phyloP scores from a whole-genome alignment of 202 grass and related monocot species.

The Zizania palustris region DNA sequence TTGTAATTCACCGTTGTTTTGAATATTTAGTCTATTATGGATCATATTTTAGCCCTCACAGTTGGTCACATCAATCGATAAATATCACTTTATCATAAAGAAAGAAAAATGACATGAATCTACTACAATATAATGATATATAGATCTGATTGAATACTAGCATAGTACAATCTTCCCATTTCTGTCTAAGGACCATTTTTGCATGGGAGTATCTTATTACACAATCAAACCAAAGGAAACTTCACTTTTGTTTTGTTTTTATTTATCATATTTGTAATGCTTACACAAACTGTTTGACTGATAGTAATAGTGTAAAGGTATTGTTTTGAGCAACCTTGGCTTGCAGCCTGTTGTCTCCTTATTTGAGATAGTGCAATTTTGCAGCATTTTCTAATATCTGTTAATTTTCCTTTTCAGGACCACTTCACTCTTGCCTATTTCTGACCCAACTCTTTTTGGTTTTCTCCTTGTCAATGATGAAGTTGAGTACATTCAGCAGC shows the following conservation, averaged over 20 bases:
- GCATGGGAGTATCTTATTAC: not conserved
- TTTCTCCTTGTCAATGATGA: slow-evolving; percentile 6
- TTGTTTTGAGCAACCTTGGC: not conserved
- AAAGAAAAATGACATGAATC: not conserved
- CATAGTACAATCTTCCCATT: not conserved
- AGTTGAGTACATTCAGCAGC: not conserved
- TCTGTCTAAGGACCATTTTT: not conserved
- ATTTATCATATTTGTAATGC: not conserved
- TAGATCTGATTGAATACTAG: not conserved
- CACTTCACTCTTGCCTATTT: slow-evolving; percentile 20
- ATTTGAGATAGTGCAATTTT: not conserved
- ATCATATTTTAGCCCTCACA: not conserved
- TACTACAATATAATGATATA: not conserved
- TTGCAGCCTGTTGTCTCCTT: not conserved
- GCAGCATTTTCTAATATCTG: not conserved
- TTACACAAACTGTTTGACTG: not conserved
- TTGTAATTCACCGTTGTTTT: not conserved
- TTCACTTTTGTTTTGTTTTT: not conserved
- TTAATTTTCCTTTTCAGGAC: slow-evolving; percentile 51
- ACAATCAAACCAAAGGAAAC: slow-evolving; percentile 9
- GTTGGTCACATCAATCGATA: not conserved
- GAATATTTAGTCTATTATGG: not conserved
- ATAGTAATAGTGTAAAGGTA: not conserved
- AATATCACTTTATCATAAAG: not conserved
- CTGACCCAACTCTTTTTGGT: slow-evolving; percentile 25